Conservation (phyloP, 2,329 filamentous ascomycete species). For the Trichoderma citrinoviride region DNA sequence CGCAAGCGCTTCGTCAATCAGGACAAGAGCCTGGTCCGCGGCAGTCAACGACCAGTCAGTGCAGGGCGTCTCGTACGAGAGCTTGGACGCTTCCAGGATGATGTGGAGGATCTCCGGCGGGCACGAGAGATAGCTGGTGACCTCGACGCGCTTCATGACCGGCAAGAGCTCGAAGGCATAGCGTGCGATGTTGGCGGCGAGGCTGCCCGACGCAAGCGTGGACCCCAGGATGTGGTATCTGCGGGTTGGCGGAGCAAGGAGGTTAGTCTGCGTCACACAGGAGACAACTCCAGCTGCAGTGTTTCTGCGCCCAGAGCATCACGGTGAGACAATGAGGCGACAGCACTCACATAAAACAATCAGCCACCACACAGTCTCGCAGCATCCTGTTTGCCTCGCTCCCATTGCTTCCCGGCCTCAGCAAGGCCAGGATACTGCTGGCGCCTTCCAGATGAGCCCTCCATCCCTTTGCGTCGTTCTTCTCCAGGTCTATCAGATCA, state of each 20-base stretch:
- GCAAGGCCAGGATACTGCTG: slow-evolving; percentile 41
- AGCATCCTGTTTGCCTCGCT: slow-evolving; percentile 37
- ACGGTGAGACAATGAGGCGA: background rate
- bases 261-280: slow-evolving; percentile 3
- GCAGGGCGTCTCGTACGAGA: slow-evolving; percentile 40
- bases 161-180: slow-evolving; percentile 41
- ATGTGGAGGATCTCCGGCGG: slow-evolving; percentile 45
- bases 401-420: slow-evolving; percentile 25
- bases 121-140: slow-evolving; percentile 44
- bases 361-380: slow-evolving; percentile 47
- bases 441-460: slow-evolving; percentile 47
- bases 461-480: slow-evolving; percentile 43
- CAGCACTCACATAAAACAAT: slow-evolving; percentile 45
- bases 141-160: slow-evolving; percentile 42
- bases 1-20: slow-evolving; percentile 42
- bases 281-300: background rate
- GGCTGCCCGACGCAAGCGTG: slow-evolving; percentile 37
- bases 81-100: slow-evolving; percentile 44
- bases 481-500: slow-evolving; percentile 49
- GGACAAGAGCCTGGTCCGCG: slow-evolving; percentile 38
- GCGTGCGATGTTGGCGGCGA: slow-evolving; percentile 40
- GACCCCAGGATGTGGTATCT: slow-evolving; percentile 44
- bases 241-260: slow-evolving; percentile 20
- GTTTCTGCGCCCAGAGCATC: background rate
- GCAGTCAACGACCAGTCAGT: slow-evolving; percentile 34